A percentile compares a stretch with the other conserved stretches of the same genome.
These are phyloP conservation scores for Penicillium aurantiogriseum DNA, from an alignment of 2,329 filamentous ascomycete species.

Conservation along the genomic window DNA sequence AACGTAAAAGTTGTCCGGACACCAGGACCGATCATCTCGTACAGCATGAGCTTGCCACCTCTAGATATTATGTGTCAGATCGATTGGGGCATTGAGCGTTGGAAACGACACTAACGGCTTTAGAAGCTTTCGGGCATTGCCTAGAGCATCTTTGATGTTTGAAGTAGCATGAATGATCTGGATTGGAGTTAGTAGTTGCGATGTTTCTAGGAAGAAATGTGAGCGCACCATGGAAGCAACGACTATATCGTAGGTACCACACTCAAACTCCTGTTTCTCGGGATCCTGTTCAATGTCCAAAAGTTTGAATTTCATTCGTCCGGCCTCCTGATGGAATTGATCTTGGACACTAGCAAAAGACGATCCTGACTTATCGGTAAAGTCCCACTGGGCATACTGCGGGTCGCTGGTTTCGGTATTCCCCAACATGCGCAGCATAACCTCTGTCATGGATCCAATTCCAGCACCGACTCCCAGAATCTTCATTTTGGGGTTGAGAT, in stretches of 20 bases:
- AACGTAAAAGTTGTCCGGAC: not conserved
- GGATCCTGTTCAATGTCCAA: slow-evolving; percentile 20
- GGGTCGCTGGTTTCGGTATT: not conserved
- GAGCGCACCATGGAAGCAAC: slow-evolving; percentile 7
- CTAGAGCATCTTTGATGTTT: not conserved
- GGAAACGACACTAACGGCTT: not conserved
- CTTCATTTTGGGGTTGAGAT: slow-evolving; percentile 12
- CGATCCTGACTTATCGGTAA: slow-evolving; percentile 17
- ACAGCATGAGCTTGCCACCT: slow-evolving; percentile 1
- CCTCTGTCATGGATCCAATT: slow-evolving; percentile 3
- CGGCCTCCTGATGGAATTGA: slow-evolving; percentile 7
- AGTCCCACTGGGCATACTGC: slow-evolving; percentile 1
- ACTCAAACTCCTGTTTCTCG: slow-evolving; percentile 16
- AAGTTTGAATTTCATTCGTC: slow-evolving; percentile 12
- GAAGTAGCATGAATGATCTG: not conserved
- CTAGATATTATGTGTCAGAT: not conserved
- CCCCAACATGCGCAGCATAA: not conserved
- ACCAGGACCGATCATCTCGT: not conserved
- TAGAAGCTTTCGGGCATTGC: not conserved
- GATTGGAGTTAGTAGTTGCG: not conserved
- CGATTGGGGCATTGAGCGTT: not conserved
- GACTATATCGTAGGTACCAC: slow-evolving; percentile 20
- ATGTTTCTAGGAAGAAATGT: not conserved
- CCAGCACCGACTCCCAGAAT: slow-evolving; percentile 18
- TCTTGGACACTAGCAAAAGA: slow-evolving; percentile 12